Conservation (phyloP, 2,329 filamentous ascomycete species). For the Chaetomiaceae sp. region DNA sequence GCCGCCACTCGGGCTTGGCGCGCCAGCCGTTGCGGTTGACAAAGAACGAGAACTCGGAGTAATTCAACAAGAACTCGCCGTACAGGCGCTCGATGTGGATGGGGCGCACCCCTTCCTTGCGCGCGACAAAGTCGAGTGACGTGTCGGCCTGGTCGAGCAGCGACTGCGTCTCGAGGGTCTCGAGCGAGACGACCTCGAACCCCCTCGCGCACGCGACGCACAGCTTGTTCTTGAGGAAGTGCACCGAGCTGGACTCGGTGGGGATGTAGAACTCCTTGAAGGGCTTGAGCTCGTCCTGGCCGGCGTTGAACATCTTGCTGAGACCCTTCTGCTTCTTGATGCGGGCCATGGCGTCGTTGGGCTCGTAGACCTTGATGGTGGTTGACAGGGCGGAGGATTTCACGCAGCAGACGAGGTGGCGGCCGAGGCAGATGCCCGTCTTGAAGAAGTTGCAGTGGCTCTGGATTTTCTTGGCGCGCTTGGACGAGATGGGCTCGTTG, state of each 20-base stretch:
- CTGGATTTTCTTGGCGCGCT: constrained; percentile 90
- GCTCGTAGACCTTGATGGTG: constrained; percentile 98
- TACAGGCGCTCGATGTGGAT: constrained; percentile 97
- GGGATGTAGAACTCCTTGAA: constrained; percentile 99
- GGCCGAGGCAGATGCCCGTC: constrained; percentile 86
- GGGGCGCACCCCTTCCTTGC: constrained; percentile 87
- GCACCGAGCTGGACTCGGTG: constrained; percentile 94
- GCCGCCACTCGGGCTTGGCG: constrained; percentile 90
- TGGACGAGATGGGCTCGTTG: constrained; percentile 71
- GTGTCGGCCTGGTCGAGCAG: constrained; percentile 96
- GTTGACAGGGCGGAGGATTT: constrained; percentile 90
- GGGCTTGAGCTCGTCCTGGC: constrained; percentile 90
- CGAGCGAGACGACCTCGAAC: constrained; percentile 93
- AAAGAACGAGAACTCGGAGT: constrained; percentile 98
- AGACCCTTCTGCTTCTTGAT: constrained; percentile 94
- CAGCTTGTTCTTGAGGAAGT: constrained; percentile 93
- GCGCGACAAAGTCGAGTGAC: constrained; percentile 91
- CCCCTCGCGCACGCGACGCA: constrained; percentile 93
- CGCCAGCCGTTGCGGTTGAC: constrained; percentile 98
- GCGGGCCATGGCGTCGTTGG: constrained; percentile 88
- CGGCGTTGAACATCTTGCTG: constrained; percentile 87
- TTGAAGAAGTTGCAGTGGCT: constrained; percentile 99
- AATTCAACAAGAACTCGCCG: constrained; percentile 95
- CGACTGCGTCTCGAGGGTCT: constrained; percentile 96
- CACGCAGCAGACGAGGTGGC: constrained; percentile 92